Base-by-base conservation (phyloP, 2,329 filamentous ascomycete species). In the Cladosporium sp. region DNA sequence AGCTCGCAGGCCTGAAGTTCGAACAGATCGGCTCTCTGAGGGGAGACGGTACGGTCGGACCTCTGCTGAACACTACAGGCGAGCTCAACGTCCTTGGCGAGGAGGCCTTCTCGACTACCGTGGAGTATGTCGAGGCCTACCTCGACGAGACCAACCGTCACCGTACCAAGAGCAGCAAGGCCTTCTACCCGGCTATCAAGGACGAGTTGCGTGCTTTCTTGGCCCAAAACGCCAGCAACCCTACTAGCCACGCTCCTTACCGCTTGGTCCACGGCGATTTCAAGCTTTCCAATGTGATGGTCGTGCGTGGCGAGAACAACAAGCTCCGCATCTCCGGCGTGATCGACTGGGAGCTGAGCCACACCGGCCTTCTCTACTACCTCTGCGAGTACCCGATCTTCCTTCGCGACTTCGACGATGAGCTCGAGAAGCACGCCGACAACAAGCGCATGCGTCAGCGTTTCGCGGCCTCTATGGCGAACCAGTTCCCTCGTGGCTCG, bases 281-380 rank as follows among this genome's bases (percentile, higher is more conserved):
- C 30, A 54, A 64, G 25, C 12, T 12, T 1, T 55, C 60, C 34
- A 66, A 64, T 19, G 45, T 63, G 17, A 36, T 63, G 1, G 20
- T 58, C 7, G 14, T n/a, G 4, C 30, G 11, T 2, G 30, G 30
- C 2, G 15, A 22, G 5, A 42, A 55, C 6, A 36, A 58, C 20
- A 28, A 43, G 7, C 17, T 15, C n/a, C 56, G 39, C 25, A 38
- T 64, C 20, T 30, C 28, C n/a, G 61, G 45, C 12, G 34, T 65
- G 28, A 61, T 66, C 37, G 63, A 64, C 54, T 66, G 64, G 61
- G 64, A 66, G 39, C 34, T 42, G 42, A 56, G 38, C 28, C 39
- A 54, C 12, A 59, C 60, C 2, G 51, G 55, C 0, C 58, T 60
- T 3, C 56, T 63, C 5, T 63, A 65, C 58, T 59, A 58, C 25